Conservation (phyloP, 2,329 filamentous ascomycete genomes). For the Metarhizium humberi region DNA sequence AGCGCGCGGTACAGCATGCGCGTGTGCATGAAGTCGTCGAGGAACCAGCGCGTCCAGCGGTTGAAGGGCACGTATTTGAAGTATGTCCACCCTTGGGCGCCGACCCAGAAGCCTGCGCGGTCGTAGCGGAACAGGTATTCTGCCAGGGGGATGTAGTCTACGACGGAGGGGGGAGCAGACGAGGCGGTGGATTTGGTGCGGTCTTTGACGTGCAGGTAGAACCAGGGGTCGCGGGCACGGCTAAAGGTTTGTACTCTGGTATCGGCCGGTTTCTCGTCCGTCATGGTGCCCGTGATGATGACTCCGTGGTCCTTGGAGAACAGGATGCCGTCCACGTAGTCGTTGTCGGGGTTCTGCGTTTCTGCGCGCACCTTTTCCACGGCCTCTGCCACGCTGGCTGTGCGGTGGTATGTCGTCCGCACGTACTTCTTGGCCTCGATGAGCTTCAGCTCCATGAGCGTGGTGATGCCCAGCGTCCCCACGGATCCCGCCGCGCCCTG, state of each 20-base stretch:
- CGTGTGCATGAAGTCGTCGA: conserved; percentile 66
- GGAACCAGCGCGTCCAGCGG: conserved; percentile 53
- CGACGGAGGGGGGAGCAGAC: conserved; percentile 9
- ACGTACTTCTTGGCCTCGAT: conserved; percentile 53
- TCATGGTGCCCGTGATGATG: conserved; percentile 55
- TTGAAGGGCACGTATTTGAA: conserved; percentile 58
- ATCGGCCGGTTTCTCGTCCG: conserved; percentile 36
- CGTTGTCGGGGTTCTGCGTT: conserved; percentile 34
- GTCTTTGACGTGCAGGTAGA: conserved; percentile 59
- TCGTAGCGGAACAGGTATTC: conserved; percentile 74
- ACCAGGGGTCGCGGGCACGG: conserved; percentile 61
- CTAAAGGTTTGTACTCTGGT: conserved; percentile 43
- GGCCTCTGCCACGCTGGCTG: conserved; percentile 37
- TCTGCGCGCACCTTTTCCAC: conserved; percentile 39
- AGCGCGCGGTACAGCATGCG: conserved; percentile 66
- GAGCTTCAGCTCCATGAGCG: conserved; percentile 55
- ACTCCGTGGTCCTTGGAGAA: conserved; percentile 53
- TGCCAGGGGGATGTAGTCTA: conserved; percentile 55
- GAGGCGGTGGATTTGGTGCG: conserved; percentile 19
- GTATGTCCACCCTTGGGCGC: conserved; percentile 55
- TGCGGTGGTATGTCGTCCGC: conserved; percentile 51
- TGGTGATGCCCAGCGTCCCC: conserved; percentile 59
- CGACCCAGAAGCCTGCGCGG: conserved; percentile 68
- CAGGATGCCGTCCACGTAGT: conserved; percentile 68
- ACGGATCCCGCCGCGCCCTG: conserved; percentile 56